These are phyloP conservation scores for Picea sitchensis DNA, from an alignment of 75 land plant species.

Conservation along the genomic window DNA sequence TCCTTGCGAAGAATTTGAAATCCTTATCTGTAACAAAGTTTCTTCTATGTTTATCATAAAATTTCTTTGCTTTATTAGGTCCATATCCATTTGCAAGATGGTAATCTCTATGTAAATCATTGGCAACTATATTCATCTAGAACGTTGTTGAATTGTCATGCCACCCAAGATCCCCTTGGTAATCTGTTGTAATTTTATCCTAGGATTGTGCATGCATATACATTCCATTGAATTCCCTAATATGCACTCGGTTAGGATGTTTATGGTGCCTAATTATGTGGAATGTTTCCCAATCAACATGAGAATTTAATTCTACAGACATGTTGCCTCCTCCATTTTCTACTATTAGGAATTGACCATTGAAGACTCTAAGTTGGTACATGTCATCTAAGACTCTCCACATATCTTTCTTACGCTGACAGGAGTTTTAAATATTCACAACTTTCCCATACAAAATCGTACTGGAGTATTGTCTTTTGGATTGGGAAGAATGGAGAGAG, in stretches of 20 bases:
- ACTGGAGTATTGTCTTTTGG: too few species aligned
- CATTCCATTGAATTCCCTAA: slow-evolving; percentile 53
- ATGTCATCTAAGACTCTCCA: slow-evolving; percentile 64
- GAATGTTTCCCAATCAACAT: slow-evolving; percentile 56
- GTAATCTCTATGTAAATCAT: slow-evolving; percentile 49
- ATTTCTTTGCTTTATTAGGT: slow-evolving; percentile 38
- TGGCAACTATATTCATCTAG: too few species aligned
- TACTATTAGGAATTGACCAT: slow-evolving; percentile 62
- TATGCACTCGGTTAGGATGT: slow-evolving; percentile 41
- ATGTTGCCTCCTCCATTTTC: slow-evolving; percentile 36
- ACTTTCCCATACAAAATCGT: too few species aligned
- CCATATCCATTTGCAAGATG: slow-evolving; percentile 92
- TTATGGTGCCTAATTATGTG: slow-evolving; percentile 45
- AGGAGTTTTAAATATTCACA: too few species aligned
- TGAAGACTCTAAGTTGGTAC: slow-evolving; percentile 55
- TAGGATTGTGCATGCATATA: slow-evolving; percentile 51
- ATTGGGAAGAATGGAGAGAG: too few species aligned
- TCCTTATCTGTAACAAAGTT: slow-evolving; percentile 53
- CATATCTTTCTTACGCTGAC: slow-evolving; percentile 13
- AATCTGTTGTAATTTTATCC: too few species aligned
- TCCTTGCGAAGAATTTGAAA: slow-evolving; percentile 46
- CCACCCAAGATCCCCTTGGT: too few species aligned
- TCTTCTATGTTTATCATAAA: slow-evolving; percentile 59
- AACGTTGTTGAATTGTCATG: too few species aligned
- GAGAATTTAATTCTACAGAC: slow-evolving; percentile 42